A percentile compares a stretch with the other conserved stretches of the same genome.
Evolutionary conservation across 306 rosid genomes (phyloP).

Genomic region (Cyamopsis tetragonoloba): DNA sequence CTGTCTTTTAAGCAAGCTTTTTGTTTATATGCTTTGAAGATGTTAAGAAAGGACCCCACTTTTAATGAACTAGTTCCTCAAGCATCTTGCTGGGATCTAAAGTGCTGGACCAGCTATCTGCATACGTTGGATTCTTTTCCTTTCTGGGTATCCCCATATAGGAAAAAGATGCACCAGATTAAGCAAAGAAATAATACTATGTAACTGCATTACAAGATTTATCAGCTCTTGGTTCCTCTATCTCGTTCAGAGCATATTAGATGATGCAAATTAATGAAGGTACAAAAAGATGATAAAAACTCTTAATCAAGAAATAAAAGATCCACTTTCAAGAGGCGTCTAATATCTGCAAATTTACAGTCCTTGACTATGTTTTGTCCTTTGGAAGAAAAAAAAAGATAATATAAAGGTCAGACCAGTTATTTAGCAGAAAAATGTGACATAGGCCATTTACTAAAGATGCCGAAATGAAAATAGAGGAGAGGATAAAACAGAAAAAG

Average conservation of each 20-base stretch:
- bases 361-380: not conserved
- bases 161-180: constrained; percentile 19
- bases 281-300: not conserved
- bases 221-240: constrained; percentile 12
- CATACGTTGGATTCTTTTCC: constrained; percentile 24
- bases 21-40: constrained; percentile 37
- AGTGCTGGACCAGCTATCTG: constrained; percentile 39
- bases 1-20: constrained; percentile 37
- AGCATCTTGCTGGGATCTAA: constrained; percentile 37
- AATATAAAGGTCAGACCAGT: not conserved
- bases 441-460: constrained; percentile 7
- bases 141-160: constrained; percentile 22
- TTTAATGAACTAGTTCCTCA: constrained; percentile 49
- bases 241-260: constrained; percentile 8
- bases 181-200: constrained; percentile 14
- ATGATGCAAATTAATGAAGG: not conserved
- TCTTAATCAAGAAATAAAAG: not conserved
- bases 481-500: not conserved
- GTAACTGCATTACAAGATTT: constrained; percentile 15
- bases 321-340: constrained; percentile 22
- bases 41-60: constrained; percentile 41
- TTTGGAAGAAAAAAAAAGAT: not conserved
- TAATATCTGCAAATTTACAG: constrained; percentile 5
- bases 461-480: not conserved
- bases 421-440: not conserved